A percentile compares a stretch with the other conserved stretches of the same genome.
Evolutionary conservation across 108 stramenopile genomes (phyloP).

Genomic region (Cyclotella kingstonii): DNA sequence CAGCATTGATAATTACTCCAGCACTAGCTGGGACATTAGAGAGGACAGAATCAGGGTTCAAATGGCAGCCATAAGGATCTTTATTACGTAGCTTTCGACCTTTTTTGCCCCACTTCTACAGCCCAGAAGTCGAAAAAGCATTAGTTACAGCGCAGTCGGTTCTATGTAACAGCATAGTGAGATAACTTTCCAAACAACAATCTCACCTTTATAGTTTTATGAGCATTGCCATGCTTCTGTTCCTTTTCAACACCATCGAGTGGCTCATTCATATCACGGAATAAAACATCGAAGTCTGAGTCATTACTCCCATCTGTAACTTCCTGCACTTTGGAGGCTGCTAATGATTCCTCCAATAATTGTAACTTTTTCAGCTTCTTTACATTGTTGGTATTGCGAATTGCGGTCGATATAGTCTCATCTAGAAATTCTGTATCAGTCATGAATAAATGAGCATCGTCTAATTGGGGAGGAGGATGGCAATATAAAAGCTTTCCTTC

Average conservation of each 20-base stretch:
- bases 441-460: constrained; percentile 3
- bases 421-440: constrained; percentile 47
- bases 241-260: constrained; percentile 17
- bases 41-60: constrained; percentile 57
- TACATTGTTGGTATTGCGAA: constrained; percentile 53
- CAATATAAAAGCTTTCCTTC: constrained; percentile 92
- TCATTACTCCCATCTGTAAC: constrained; percentile 11
- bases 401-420: constrained; percentile 68
- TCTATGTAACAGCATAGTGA: no score
- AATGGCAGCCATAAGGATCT: constrained; percentile 90
- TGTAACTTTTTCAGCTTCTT: constrained; percentile 58
- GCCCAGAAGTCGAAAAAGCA: background rate
- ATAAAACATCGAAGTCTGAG: constrained; percentile 23
- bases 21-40: constrained; percentile 14
- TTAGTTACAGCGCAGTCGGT: no score
- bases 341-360: constrained; percentile 10
- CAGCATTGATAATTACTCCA: constrained; percentile 61
- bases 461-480: constrained; percentile 83
- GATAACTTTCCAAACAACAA: background rate
- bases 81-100: constrained; percentile 80
- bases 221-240: constrained; percentile 50
- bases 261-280: constrained; percentile 44
- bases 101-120: constrained; percentile 80
- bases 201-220: constrained; percentile 55
- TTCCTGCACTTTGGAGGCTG: constrained; percentile 6